Conservation (phyloP, 176 grass and related monocot species). For the Ensete glaucum region DNA sequence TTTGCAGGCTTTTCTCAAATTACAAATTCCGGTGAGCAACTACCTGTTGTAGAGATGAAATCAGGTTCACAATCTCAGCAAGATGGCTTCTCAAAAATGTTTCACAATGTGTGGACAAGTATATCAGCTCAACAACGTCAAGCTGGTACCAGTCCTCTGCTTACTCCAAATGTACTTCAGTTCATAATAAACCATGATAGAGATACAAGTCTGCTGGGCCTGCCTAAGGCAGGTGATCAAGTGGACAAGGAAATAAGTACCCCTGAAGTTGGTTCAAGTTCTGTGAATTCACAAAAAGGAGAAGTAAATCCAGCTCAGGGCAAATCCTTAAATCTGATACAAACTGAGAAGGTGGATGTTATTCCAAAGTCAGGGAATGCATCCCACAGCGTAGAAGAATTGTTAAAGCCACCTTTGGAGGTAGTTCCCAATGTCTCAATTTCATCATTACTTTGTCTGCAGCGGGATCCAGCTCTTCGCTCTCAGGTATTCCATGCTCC, state of each 20-base stretch:
- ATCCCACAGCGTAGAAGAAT: constrained; percentile 36
- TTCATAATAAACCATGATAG: constrained; percentile 20
- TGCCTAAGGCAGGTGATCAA: constrained; percentile 10
- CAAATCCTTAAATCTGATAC: not conserved
- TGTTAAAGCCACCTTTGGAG: constrained; percentile 39
- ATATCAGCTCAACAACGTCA: constrained; percentile 20
- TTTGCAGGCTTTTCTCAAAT: constrained; percentile 11
- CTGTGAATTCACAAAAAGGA: constrained; percentile 16
- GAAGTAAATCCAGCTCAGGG: constrained; percentile 16
- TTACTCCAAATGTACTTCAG: constrained; percentile 19
- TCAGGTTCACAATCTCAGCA: constrained; percentile 21
- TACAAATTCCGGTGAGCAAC: constrained; percentile 8
- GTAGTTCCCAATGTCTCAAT: constrained; percentile 27
- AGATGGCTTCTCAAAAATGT: constrained; percentile 24
- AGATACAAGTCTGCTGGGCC: not conserved
- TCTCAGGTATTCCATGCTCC: constrained; percentile 38
- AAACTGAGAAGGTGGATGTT: constrained; percentile 24
- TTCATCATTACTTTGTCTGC: constrained; percentile 49
- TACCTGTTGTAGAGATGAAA: not conserved
- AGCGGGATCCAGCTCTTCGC: constrained; percentile 32
- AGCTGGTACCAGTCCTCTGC: constrained; percentile 11
- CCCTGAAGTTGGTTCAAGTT: constrained; percentile 17
- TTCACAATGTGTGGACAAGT: constrained; percentile 25
- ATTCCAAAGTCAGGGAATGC: constrained; percentile 28
- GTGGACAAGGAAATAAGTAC: constrained; percentile 6